These are phyloP conservation scores for Aspergillus heteromorphus DNA, from an alignment of 495 filamentous ascomycete species.

Conservation along the genomic window DNA sequence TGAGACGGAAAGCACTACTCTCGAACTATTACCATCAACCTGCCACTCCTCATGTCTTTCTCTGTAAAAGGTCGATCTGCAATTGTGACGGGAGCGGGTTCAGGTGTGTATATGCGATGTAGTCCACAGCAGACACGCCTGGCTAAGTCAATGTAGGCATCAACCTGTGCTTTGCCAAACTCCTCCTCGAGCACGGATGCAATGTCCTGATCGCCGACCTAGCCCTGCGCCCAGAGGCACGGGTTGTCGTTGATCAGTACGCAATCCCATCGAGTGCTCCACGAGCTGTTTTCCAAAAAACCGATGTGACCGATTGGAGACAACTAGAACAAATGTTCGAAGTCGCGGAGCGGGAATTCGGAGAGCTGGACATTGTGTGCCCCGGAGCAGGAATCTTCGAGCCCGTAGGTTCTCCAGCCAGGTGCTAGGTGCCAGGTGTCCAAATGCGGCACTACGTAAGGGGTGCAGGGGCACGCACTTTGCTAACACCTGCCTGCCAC, in stretches of 20 bases:
- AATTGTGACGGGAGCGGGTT: conserved; percentile 68
- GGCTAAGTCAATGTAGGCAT: conserved; percentile 24
- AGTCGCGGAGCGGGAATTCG: conserved; percentile 49
- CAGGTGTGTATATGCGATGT: conserved; percentile 41
- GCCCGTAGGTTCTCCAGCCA: conserved; percentile 36
- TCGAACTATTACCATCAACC: not conserved
- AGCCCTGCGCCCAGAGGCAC: conserved; percentile 57
- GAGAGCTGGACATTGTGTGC: conserved; percentile 58
- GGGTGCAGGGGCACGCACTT: not conserved
- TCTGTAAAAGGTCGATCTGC: conserved; percentile 57
- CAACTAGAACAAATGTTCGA: conserved; percentile 56
- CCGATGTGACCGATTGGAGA: conserved; percentile 57
- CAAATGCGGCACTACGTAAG: not conserved
- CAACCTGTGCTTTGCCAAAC: conserved; percentile 55
- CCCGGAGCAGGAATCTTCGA: conserved; percentile 68
- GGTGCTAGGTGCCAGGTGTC: too few species aligned
- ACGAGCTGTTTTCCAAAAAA: conserved; percentile 55
- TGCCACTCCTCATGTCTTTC: conserved; percentile 28
- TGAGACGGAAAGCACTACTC: not conserved
- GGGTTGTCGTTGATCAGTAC: conserved; percentile 50
- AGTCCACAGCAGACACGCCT: not conserved
- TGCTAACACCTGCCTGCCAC: not conserved
- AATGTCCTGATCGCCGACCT: conserved; percentile 64
- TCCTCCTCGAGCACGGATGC: conserved; percentile 55
- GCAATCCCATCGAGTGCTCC: conserved; percentile 21